Conservation (phyloP, 176 grass and related monocot genomes). For the Saccharum officinarum region DNA sequence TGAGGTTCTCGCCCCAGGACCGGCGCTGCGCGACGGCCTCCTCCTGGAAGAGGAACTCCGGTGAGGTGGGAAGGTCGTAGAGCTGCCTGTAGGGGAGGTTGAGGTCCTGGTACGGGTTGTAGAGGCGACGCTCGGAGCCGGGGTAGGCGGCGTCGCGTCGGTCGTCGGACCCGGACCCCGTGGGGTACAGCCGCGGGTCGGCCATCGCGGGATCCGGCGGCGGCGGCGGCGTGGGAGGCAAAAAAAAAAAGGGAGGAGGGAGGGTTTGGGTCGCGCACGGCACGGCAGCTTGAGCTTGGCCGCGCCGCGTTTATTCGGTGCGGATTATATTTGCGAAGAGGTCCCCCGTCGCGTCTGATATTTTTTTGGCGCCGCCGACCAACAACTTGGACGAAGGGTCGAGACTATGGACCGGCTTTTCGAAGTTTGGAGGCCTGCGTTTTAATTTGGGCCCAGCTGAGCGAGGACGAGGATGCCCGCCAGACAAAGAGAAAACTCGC, state of each 20-base stretch:
- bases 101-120: constrained; percentile 81
- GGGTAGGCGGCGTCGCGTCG: constrained; percentile 24
- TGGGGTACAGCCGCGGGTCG: constrained; percentile 35
- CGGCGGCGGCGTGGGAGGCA: constrained; percentile 31
- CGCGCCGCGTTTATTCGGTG: constrained; percentile 25
- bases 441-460: background rate
- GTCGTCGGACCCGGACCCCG: constrained; percentile 43
- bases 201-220: constrained; percentile 38
- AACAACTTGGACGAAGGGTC: background rate
- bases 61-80: constrained; percentile 92
- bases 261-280: constrained; percentile 22
- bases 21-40: constrained; percentile 77
- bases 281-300: background rate
- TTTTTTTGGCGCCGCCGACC: background rate
- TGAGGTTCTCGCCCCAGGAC: constrained; percentile 99
- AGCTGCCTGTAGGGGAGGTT: constrained; percentile 74
- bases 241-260: constrained; percentile 27
- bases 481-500: no score
- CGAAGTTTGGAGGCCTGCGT: background rate
- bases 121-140: constrained; percentile 37
- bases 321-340: constrained; percentile 6
- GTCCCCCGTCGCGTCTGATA: background rate
- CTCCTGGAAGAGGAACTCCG: constrained; percentile 97
- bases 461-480: background rate
- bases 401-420: background rate